Evolutionary conservation across 2,329 filamentous ascomycete genomes (phyloP).

Genomic region (Fusarium devonianum): DNA sequence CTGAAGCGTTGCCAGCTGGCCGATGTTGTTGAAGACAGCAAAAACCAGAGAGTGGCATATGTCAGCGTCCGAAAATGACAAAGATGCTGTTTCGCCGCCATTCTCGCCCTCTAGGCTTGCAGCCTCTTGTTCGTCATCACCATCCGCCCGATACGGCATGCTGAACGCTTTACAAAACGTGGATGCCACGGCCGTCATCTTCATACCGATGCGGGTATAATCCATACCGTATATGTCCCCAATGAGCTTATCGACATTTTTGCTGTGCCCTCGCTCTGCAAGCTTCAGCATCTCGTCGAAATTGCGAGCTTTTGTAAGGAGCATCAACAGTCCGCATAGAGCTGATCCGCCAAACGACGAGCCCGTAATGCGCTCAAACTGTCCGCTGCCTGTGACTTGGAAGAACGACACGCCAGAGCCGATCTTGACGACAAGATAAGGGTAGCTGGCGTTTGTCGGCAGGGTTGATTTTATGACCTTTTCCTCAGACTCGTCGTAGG

Average conservation of each 20-base stretch:
- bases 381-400: conserved; percentile 87
- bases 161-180: conserved; percentile 97
- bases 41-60: conserved; percentile 91
- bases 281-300: conserved; percentile 97
- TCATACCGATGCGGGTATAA: conserved; percentile 94
- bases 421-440: conserved; percentile 97
- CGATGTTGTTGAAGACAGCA: conserved; percentile 97
- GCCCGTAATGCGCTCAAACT: conserved; percentile 89
- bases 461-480: conserved; percentile 88
- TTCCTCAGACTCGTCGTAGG: conserved; percentile 86
- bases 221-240: conserved; percentile 97
- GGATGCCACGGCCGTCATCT: conserved; percentile 92
- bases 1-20: conserved; percentile 94
- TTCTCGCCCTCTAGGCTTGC: too few relatives aligned
- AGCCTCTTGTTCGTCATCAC: conserved; percentile 72
- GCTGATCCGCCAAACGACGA: conserved; percentile 95
- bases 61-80: conserved; percentile 76
- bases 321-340: conserved; percentile 91
- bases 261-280: conserved; percentile 90
- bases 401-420: conserved; percentile 97
- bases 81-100: too few relatives aligned
- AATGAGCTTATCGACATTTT: conserved; percentile 92
- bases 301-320: conserved; percentile 87
- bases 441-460: conserved; percentile 80
- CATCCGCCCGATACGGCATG: conserved; percentile 86